Percentiles rank a stretch among this genome's conserved stretches.
phyloP scores from a whole-genome alignment of 108 stramenopile genomes.

The Skeletonema potamos region DNA sequence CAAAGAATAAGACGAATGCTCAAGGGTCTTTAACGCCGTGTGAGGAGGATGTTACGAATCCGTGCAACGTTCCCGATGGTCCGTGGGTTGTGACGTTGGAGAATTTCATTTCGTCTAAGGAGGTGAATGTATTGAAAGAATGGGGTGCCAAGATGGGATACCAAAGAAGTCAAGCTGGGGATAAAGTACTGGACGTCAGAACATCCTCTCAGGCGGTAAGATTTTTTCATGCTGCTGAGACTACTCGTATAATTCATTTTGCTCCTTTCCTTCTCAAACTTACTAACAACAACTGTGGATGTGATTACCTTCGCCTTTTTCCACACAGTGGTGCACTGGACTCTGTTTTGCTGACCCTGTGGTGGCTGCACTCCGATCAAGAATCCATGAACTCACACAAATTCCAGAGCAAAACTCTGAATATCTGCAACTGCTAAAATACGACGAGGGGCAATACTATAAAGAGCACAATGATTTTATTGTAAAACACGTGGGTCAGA shows the following conservation, averaged over 20 bases:
- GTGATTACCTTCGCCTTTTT: no score
- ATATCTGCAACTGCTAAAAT: slow-evolving; percentile 74
- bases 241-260: no score
- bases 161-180: slow-evolving; percentile 44
- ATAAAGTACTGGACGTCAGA: slow-evolving; percentile 18
- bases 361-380: slow-evolving; percentile 54
- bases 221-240: no score
- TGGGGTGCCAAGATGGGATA: slow-evolving; percentile 55
- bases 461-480: slow-evolving; percentile 65
- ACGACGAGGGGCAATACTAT: slow-evolving; percentile 70
- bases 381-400: slow-evolving; percentile 55
- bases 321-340: slow-evolving; percentile 9
- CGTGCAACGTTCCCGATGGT: slow-evolving; percentile 24
- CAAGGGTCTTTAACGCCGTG: slow-evolving; percentile 11
- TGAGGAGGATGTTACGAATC: slow-evolving; percentile 9
- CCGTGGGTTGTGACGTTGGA: slow-evolving; percentile 86
- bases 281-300: no score
- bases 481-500: slow-evolving; percentile 39
- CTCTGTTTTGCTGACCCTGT: neutral
- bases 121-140: slow-evolving; percentile 57
- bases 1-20: slow-evolving; percentile 19
- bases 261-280: no score
- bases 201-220: slow-evolving; percentile 15
- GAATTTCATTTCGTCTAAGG: slow-evolving; percentile 64
- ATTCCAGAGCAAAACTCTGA: slow-evolving; percentile 68